Evolutionary conservation across 495 filamentous ascomycete species (phyloP), one percentile per base, ranked within the genome.

Genomic region (Podospora anserina): DNA sequence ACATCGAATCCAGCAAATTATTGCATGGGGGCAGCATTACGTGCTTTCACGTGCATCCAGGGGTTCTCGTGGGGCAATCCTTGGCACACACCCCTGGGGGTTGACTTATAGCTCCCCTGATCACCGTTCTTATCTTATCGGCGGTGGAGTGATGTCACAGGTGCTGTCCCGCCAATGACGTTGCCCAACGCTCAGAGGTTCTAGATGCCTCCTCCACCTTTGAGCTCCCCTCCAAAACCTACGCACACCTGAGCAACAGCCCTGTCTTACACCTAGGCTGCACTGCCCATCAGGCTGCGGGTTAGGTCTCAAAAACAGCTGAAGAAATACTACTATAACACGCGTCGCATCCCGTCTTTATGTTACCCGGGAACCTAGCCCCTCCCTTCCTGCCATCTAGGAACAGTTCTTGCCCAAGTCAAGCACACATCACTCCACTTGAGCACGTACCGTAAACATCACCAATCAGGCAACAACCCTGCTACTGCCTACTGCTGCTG

Each of bases 11-110:
- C 39, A 28, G 63, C 30, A 19, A 64, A 39, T 60, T 23, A 44
- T 32, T 56, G 23, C 28, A 28, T n/a, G 18, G 30, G 61, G 61
- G 34, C 9, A 32, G 27, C 32, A 71, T 61, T 72, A 69, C 76
- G 74, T 70, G 74, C 76, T 78, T 76, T 78, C 76, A 78, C 76
- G 76, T 78, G 76, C 58, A 5, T 58, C 69, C 62, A 65, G 56
- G 61, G 58, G 64, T 63, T 63, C 4, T 32, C 32, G 27, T 62
- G 60, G 27, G n/a, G 15, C 1, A 11, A 13, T 5, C 15, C 16
- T 16, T 28, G 28, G 28, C 30, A 32, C 0, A 58, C 26, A 5
- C 19, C 26, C 56, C 11, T 16, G 9, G 27, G 54, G 4, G 49
- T 61, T 19, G 1, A 18, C 34, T 9, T 20, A 19, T 20, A 44